Evolutionary conservation across 1,284 basidiomycete species (phyloP), one percentile per base, ranked within the genome.

Genomic region (Apiotrichum veenhuisii): DNA sequence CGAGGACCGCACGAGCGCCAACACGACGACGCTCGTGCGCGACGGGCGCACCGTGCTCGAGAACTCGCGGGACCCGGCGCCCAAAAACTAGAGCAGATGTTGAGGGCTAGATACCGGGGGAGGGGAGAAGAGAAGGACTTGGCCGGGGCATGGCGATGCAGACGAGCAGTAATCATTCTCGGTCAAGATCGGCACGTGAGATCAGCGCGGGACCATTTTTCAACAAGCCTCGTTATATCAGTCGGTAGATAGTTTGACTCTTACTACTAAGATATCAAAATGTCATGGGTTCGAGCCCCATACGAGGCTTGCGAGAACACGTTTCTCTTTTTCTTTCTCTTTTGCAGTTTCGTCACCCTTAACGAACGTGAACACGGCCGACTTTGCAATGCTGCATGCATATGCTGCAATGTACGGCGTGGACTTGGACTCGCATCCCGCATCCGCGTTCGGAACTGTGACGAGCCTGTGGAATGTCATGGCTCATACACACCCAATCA

Each of bases 1-100:
- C 38, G 55, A 57, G 45, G 55, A 57, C 41, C 45, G 42, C 40
- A 36, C 40, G 23, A 52, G 45, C 1, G 55, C 50, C 3, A 57
- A 57, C 41, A 52, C 55, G 7, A 57, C 55, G 10, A 57, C 50
- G 38, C 50, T 57, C 18, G 46, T 45, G 11, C 17, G 42, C 15
- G 40, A 27, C 25, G 55, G 55, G 3, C 15, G 15, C 2, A 43
- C 55, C 5, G 38, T 42, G 33, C 45, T 57, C 37, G n/a, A 27
- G 17, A 57, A 57, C 40, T 46, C 49, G 36, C 33, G 47, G 17
- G 47, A 55, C 34, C 41, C 53, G 14, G 43, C 43, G 23, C 47
- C 47, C 11, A n/a, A 22, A 5, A 30, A 30, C 30, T 30, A 30
- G 12, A 12, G 30, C 30, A 30, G 30, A 30, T 30, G 12, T 30